phyloP scores from a whole-genome alignment of 1,284 basidiomycete species.

The Ceratorhiza oryzae-sativae region DNA sequence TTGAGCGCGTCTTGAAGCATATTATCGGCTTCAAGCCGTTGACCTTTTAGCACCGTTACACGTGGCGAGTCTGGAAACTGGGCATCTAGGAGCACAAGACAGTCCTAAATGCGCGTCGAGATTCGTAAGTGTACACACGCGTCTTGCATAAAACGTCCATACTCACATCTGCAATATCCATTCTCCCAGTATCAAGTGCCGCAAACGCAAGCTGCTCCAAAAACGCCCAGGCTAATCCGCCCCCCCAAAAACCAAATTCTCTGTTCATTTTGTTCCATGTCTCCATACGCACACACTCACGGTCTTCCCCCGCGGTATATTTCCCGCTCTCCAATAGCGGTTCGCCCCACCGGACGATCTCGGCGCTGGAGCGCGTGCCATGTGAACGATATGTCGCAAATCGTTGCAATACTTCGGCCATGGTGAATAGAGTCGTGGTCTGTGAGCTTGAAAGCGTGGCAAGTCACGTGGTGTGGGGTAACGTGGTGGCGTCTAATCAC shows the following conservation, averaged over 20 bases:
- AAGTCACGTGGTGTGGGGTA: conserved; percentile 8
- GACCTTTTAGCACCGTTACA: conserved; percentile 82
- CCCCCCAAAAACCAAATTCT: conserved; percentile 19
- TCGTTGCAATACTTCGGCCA: conserved; percentile 55
- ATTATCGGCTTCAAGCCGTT: conserved; percentile 77
- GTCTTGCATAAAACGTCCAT: conserved; percentile 42
- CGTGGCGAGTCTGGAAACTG: conserved; percentile 86
- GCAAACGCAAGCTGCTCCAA: conserved; percentile 90
- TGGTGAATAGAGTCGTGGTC: conserved; percentile 19
- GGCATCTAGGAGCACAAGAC: conserved; percentile 69
- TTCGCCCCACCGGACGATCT: conserved; percentile 70
- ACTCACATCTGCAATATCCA: conserved; percentile 85
- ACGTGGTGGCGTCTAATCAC: too few species aligned
- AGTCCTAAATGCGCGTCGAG: conserved; percentile 55
- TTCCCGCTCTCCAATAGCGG: conserved; percentile 62
- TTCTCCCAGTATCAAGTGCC: conserved; percentile 80
- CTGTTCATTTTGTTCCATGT: background rate
- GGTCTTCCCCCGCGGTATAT: conserved; percentile 65
- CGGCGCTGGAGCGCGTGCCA: conserved; percentile 72
- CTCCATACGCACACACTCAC: conserved; percentile 49
- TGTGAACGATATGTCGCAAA: conserved; percentile 74
- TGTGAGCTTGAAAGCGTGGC: conserved; percentile 21
- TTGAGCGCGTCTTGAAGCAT: conserved; percentile 66
- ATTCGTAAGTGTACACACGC: background rate
- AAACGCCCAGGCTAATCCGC: conserved; percentile 75